Percentiles rank a stretch among this genome's conserved stretches.
Conservation (phyloP, 2,329 filamentous ascomycete genomes). For the Alternaria alternata region DNA sequence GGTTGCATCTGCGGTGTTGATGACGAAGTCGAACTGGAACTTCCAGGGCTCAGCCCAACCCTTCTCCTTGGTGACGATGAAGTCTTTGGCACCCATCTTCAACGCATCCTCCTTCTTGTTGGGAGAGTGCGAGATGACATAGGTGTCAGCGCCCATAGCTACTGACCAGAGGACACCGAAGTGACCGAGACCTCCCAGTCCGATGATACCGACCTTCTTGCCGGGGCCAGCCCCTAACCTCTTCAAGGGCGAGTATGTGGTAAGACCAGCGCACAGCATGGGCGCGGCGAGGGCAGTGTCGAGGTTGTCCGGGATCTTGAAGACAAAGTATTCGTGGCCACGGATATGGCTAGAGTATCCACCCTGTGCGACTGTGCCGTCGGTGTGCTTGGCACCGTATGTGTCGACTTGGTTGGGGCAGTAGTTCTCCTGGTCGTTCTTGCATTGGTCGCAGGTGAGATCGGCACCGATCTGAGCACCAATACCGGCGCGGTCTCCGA, state of each 20-base stretch:
- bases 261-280: slow-evolving; percentile 86
- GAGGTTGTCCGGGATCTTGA: slow-evolving; percentile 79
- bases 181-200: slow-evolving; percentile 65
- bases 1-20: slow-evolving; percentile 76
- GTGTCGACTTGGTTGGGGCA: slow-evolving; percentile 60
- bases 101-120: slow-evolving; percentile 67
- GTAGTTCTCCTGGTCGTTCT: slow-evolving; percentile 62
- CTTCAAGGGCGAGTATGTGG: slow-evolving; percentile 79
- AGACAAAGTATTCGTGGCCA: slow-evolving; percentile 77
- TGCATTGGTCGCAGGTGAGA: slow-evolving; percentile 61
- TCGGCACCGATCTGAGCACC: slow-evolving; percentile 61
- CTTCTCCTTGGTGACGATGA: slow-evolving; percentile 65
- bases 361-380: slow-evolving; percentile 71
- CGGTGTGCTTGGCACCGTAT: slow-evolving; percentile 59
- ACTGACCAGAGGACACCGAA: slow-evolving; percentile 59
- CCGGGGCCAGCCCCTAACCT: slow-evolving; percentile 78
- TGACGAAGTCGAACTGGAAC: slow-evolving; percentile 75
- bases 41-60: slow-evolving; percentile 65
- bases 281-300: slow-evolving; percentile 69
- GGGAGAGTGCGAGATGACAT: slow-evolving; percentile 67
- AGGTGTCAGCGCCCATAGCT: slow-evolving; percentile 68
- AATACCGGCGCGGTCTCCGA: slow-evolving; percentile 57
- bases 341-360: slow-evolving; percentile 74
- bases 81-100: slow-evolving; percentile 68
- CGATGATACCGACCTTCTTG: slow-evolving; percentile 79